phyloP scores from a whole-genome alignment of 1,139 yeast genomes.

The Blastobotrys aristatus region DNA sequence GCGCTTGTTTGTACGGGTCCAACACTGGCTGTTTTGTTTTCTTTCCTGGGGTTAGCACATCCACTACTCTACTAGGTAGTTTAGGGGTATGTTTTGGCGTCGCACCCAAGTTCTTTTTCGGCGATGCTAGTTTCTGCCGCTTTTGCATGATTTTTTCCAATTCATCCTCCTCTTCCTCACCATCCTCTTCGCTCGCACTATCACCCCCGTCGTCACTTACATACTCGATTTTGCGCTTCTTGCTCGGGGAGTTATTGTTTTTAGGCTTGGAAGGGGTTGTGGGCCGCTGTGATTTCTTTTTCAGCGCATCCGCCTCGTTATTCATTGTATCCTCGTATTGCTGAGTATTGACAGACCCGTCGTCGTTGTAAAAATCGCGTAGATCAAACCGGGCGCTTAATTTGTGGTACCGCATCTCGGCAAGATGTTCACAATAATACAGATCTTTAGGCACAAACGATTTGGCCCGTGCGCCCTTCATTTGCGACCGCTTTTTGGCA shows the following conservation, averaged over 20 bases:
- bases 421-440: not conserved
- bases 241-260: not conserved
- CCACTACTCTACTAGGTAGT: slow-evolving; percentile 4
- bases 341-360: not conserved
- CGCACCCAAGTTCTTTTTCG: not conserved
- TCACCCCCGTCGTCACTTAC: not conserved
- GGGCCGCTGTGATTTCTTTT: not conserved
- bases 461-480: not conserved
- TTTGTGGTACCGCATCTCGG: not conserved
- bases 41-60: not conserved
- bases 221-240: not conserved
- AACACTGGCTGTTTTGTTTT: slow-evolving; percentile 3
- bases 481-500: not conserved
- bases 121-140: not conserved
- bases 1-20: slow-evolving; percentile 45
- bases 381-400: not conserved
- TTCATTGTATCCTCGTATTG: not conserved
- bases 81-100: not conserved
- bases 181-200: not conserved
- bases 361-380: not conserved
- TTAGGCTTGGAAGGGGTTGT: too few species aligned
- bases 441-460: not conserved
- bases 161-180: slow-evolving; percentile 1
- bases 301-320: not conserved
- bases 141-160: not conserved